Base-by-base conservation (phyloP, 139 green algal species). In the Ettlia oleoabundans region DNA sequence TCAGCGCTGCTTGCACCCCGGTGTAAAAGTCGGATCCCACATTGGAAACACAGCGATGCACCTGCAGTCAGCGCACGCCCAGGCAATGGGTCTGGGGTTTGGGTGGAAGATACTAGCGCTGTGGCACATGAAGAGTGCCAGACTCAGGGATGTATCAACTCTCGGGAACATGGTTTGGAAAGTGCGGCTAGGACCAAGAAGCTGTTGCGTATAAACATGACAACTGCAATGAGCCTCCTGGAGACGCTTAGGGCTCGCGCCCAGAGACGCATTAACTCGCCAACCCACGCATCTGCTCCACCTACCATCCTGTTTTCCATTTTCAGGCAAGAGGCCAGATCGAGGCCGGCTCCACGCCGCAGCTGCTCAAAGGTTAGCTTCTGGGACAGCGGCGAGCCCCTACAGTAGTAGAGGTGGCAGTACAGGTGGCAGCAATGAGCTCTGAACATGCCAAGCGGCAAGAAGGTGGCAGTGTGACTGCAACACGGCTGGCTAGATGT, bases 251-350 rank as follows among this genome's bases (percentile, higher is more conserved):
- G n/a, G n/a, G n/a, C n/a, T n/a, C n/a, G n/a, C n/a, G n/a, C n/a
- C n/a, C n/a, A n/a, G n/a, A n/a, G n/a, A n/a, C n/a, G n/a, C n/a
- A n/a, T 10, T n/a, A 33, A n/a, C 61, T 8, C 24, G 13, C 61
- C 28, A 15, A 33, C 26, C 61, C 61, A 33, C n/a, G n/a, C 65
- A 52, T 1, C 26, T 52, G 37, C 4, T 22, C n/a, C n/a, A 32
- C 69, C 28, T 26, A 87, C 85, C 75, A 97, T 70, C 6, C 82
- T 62, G 32, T 85, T 89, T 71, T 98, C 94, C 83, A 86, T 84
- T 35, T 87, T 53, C 64, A 98, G 87, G 78, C 90, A 93, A 28
- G 91, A 75, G 5, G 51, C 82, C 38, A 96, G 80, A 6, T 66
- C 32, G 80, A 90, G 62, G 30, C 52, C 21, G 0, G 58, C 63